Percentiles rank a stretch among this genome's conserved stretches.
Evolutionary conservation across 2,329 filamentous ascomycete genomes (phyloP).

Genomic region (Penicillium sp.): DNA sequence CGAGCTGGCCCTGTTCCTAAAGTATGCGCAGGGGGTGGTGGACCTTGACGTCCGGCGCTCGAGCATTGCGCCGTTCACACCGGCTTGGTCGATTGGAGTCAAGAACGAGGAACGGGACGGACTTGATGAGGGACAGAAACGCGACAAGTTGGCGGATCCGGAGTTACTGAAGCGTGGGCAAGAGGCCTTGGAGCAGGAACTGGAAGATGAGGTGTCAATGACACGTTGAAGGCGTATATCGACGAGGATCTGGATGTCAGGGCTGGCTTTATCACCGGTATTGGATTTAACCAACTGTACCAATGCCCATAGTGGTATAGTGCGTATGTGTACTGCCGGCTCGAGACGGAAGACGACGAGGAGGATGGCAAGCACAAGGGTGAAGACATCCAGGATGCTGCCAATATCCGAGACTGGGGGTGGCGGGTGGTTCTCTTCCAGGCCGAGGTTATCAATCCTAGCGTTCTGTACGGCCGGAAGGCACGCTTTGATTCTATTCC

Average conservation of each 20-base stretch:
- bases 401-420: neutral
- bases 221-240: neutral
- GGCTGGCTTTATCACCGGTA: neutral
- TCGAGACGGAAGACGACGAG: neutral
- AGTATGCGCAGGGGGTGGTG: no score
- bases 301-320: neutral
- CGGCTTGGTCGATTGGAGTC: neutral
- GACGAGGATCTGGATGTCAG: neutral
- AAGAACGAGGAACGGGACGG: neutral
- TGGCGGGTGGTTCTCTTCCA: constrained; percentile 6
- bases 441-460: neutral
- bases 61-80: constrained; percentile 1
- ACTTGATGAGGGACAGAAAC: neutral
- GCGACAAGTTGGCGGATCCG: neutral
- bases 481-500: constrained; percentile 15
- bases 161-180: neutral
- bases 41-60: neutral
- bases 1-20: no score
- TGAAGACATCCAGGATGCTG: neutral
- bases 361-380: neutral
- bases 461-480: constrained; percentile 9
- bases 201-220: neutral
- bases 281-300: neutral
- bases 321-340: neutral
- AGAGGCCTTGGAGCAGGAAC: no score